Evolutionary conservation across 768 basidiomycete species (phyloP).

Genomic region (Suillus fuscotomentosus): DNA sequence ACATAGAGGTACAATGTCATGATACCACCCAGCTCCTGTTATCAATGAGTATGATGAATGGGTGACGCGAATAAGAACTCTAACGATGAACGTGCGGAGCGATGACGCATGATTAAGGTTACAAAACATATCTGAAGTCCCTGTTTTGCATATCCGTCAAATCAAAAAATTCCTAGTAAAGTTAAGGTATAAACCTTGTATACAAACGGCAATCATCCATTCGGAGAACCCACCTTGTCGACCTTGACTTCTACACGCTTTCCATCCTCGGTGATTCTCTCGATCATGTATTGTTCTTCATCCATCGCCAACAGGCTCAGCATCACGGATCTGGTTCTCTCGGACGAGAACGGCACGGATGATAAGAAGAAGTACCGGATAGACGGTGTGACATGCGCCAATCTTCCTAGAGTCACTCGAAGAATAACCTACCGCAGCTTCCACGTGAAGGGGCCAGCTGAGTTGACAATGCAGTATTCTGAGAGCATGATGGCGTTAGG

Average conservation of each 20-base stretch:
- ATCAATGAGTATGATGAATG: background rate
- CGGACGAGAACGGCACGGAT: slow-evolving; percentile 50
- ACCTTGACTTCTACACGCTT: slow-evolving; percentile 52
- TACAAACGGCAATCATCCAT: background rate
- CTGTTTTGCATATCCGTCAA: slow-evolving; percentile 71
- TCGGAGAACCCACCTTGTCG: slow-evolving; percentile 46
- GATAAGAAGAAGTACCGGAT: slow-evolving; percentile 35
- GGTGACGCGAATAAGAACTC: background rate
- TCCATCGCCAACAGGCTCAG: slow-evolving; percentile 51
- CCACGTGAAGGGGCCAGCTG: slow-evolving; percentile 75
- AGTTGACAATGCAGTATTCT: slow-evolving; percentile 59
- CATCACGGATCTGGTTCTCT: slow-evolving; percentile 37
- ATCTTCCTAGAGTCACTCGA: slow-evolving; percentile 32
- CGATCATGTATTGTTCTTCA: slow-evolving; percentile 60
- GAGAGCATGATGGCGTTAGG: slow-evolving; percentile 66
- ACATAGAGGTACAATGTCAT: background rate
- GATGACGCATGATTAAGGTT: slow-evolving; percentile 5
- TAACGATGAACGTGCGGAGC: background rate
- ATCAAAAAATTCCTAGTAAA: slow-evolving; percentile 62
- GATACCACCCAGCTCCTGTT: background rate
- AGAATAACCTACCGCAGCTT: slow-evolving; percentile 45
- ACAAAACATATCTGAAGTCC: slow-evolving; percentile 73
- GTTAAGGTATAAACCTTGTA: background rate
- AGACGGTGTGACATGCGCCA: slow-evolving; percentile 52
- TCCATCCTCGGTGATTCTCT: slow-evolving; percentile 45